phyloP scores from a whole-genome alignment of 257 asterid genomes.

The Przewalskia tangutica region DNA sequence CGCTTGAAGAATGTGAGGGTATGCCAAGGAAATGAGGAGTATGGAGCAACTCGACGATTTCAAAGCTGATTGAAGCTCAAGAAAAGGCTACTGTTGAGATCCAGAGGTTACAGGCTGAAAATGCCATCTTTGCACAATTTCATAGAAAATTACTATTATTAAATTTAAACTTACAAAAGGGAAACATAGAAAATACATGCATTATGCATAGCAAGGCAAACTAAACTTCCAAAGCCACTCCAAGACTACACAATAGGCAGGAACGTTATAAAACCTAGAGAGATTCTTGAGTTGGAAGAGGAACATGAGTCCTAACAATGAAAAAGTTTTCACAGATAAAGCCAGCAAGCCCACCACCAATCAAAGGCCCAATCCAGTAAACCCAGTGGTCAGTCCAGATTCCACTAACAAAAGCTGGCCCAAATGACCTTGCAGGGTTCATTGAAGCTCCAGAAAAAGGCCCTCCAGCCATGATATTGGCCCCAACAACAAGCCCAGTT shows the following conservation, averaged over 20 bases:
- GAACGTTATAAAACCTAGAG: slow-evolving; percentile 9
- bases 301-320: slow-evolving; percentile 49
- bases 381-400: slow-evolving; percentile 93
- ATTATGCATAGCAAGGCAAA: neutral
- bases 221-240: neutral
- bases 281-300: slow-evolving; percentile 31
- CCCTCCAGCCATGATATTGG: slow-evolving; percentile 92
- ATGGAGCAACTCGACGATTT: too few species aligned
- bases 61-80: too few species aligned
- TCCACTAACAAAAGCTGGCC: slow-evolving; percentile 83
- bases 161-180: neutral
- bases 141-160: neutral
- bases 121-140: neutral
- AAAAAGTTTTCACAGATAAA: slow-evolving; percentile 67
- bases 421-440: slow-evolving; percentile 94
- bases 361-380: slow-evolving; percentile 88
- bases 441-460: slow-evolving; percentile 86
- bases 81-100: too few species aligned
- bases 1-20: too few species aligned
- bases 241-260: neutral
- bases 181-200: neutral
- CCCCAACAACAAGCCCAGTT: slow-evolving; percentile 83
- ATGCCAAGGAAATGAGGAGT: too few species aligned
- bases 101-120: too few species aligned
- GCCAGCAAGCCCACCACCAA: slow-evolving; percentile 92